Conservation (phyloP, 2,329 filamentous ascomycete species). For the Amylocarpus encephaloides region DNA sequence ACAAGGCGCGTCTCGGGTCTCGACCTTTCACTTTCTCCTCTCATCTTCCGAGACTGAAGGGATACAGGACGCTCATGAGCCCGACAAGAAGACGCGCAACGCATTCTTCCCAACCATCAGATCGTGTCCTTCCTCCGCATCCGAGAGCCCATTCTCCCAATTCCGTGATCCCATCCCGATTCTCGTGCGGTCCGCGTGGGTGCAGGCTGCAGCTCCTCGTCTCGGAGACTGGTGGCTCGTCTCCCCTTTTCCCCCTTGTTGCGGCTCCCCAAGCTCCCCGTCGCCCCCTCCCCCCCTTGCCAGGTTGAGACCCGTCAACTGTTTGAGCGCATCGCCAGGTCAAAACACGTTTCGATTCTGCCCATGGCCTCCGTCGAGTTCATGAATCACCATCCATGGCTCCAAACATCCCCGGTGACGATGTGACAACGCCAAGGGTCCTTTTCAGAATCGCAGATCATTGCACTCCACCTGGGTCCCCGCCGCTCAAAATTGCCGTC, state of each 20-base stretch:
- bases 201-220: no score
- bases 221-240: background rate
- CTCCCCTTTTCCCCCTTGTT: background rate
- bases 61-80: background rate
- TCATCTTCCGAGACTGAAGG: no score
- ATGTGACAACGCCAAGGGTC: background rate
- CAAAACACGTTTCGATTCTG: conserved; percentile 13
- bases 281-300: background rate
- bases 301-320: background rate
- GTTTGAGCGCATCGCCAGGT: conserved; percentile 5
- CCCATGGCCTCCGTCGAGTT: no score
- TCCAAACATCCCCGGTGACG: background rate
- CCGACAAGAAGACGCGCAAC: background rate
- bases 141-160: background rate
- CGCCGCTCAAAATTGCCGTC: background rate
- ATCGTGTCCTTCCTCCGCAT: background rate
- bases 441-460: conserved; percentile 8
- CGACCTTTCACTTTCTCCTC: no score
- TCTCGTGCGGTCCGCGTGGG: no score
- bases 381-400: background rate
- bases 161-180: no score
- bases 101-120: background rate
- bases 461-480: background rate
- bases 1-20: no score
- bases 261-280: background rate